Base-by-base conservation (phyloP, 208 protist species). In the Trypanosoma cruzi region DNA sequence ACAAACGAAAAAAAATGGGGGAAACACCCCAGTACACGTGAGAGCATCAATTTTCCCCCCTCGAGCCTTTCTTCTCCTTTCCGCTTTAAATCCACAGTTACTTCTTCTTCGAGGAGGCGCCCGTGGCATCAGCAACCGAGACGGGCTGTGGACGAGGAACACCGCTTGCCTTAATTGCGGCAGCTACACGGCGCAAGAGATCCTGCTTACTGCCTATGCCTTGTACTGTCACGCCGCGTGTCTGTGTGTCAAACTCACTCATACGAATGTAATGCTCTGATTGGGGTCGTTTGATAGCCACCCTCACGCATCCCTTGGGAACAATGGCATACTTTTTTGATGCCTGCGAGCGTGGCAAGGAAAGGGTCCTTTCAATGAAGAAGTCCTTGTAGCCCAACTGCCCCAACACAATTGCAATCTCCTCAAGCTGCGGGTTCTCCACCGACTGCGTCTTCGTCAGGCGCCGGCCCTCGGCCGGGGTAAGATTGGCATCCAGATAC, bases 171-270 rank as follows among this genome's bases (percentile, higher is more conserved):
- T 93, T 95, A 50, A 95, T 93, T 20, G 79, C 60, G n/a, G 66
- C 80, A 3, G 87, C 87, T 13, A 95, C 65, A 18, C 87, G 85
- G 8, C 81, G 77, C 20, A 95, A 79, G 40, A 95, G 65, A 62
- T 88, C 85, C 62, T 89, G 83, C 66, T 96, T 96, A 28, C 53
- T 87, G 24, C 71, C 71, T 44, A 96, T 87, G 26, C 72, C 84
- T 13, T 59, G 50, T 68, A 95, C 82, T 11, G 84, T 71, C 29
- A 82, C 63, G 42, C 62, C 77, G 24, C 92, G 86, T 36, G 74
- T 90, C 59, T 93, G 82, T n/a, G 72, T 82, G 75, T 96, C 92
- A 58, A 93, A 96, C 40, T 95, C 89, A 64, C 85, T 93, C 75
- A 94, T 95, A 56, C 89, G 87, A 60, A 95, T 86, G 77, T 94